Base-by-base conservation (phyloP, 345 rosid genomes). In the Eucalyptus caleyi region DNA sequence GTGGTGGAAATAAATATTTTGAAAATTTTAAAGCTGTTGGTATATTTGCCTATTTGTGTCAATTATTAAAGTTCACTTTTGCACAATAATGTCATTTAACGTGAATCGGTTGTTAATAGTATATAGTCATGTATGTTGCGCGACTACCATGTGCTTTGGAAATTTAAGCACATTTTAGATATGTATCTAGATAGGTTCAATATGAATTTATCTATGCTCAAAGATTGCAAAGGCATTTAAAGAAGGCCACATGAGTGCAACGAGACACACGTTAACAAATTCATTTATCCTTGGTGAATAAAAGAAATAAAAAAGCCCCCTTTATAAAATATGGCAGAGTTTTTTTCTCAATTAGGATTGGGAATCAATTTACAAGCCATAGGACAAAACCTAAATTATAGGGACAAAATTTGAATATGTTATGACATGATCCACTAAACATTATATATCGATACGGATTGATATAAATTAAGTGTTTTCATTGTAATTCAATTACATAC, bases 331-430 rank as follows among this genome's bases (percentile, higher is more conserved):
- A 26, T 24, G 62, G 30, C 1, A 56, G 1, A 56, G 62, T 53
- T 21, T 53, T n/a, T 21, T 19, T 53, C 59, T 53, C 59, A 8
- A 8, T 53, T 53, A 53, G 59, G 5, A 53, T 21, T 0, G 2
- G 0, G 10, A 53, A 3, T 53, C 0, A 53, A 0, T 53, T 53
- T 53, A 53, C 81, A 9, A 69, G 42, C 3, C 8, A 18, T 2
- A 0, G 0, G 8, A 69, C 14, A 69, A 69, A 69, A 18, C 1
- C 1, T 2, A 40, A 34, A 34, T 8, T 18, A 9, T 19, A 34
- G 6, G 8, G 81, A 10, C 8, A 34, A 34, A 34, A 2, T 34
- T 69, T 10, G 26, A 69, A 34, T 34, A 34, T 8, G 13, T 0
- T 9, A 18, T 2, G 5, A 34, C 1, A 18, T 0, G 7, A 9